Conservation (phyloP, 257 asterid species). For the Eustoma russellianum region DNA sequence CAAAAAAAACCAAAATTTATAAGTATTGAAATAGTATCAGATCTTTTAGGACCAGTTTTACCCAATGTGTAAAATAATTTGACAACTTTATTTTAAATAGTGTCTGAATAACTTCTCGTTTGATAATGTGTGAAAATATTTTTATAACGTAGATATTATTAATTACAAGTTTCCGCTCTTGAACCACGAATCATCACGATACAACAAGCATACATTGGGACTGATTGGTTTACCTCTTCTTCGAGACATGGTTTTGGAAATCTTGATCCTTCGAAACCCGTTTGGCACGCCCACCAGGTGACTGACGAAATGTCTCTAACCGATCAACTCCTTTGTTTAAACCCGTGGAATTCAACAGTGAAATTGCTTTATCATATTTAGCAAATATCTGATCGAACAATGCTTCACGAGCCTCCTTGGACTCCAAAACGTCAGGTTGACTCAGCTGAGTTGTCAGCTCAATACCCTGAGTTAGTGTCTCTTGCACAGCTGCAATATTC, state of each 20-base stretch:
- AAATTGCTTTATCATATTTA: slow-evolving; percentile 56
- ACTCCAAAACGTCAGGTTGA: slow-evolving; percentile 24
- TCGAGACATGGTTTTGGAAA: slow-evolving; percentile 19
- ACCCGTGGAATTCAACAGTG: slow-evolving; percentile 27
- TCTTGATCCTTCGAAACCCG: slow-evolving; percentile 15
- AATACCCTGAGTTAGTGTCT: slow-evolving; percentile 45
- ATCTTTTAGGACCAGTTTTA: too few relatives aligned
- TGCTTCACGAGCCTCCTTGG: slow-evolving; percentile 22
- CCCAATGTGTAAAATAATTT: too few relatives aligned
- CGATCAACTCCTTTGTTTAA: slow-evolving; percentile 12
- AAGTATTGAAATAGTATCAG: too few relatives aligned
- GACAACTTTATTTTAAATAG: too few relatives aligned
- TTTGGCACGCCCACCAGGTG: slow-evolving; percentile 24
- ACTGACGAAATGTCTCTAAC: slow-evolving; percentile 12
- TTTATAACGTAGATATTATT: too few relatives aligned
- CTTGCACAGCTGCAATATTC: slow-evolving; percentile 18
- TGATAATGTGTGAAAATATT: too few relatives aligned
- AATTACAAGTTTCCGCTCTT: too few relatives aligned
- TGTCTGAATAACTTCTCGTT: too few relatives aligned
- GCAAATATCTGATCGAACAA: slow-evolving; percentile 46
- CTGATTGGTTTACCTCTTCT: slow-evolving; percentile 26
- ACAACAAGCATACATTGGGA: too few relatives aligned
- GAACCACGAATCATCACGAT: too few relatives aligned
- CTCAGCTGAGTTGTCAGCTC: slow-evolving; percentile 58
- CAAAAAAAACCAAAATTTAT: too few relatives aligned